A percentile compares a stretch with the other conserved stretches of the same genome.
phyloP scores from a whole-genome alignment of 1,284 basidiomycete genomes.

The Cutaneotrichosporon cyanovorans region DNA sequence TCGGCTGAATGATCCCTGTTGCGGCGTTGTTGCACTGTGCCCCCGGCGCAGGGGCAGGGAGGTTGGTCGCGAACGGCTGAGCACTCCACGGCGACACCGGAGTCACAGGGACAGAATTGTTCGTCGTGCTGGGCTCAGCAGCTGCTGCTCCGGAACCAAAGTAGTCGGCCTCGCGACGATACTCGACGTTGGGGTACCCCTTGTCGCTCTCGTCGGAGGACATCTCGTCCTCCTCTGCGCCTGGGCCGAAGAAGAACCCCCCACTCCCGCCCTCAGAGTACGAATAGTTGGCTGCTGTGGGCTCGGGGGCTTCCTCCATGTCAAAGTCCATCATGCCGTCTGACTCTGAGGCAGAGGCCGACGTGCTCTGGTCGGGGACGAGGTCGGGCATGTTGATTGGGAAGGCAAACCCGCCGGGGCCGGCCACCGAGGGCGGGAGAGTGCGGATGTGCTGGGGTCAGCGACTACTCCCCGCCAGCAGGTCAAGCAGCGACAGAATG shows the following conservation, averaged over 20 bases:
- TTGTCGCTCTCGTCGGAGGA: constrained; percentile 15
- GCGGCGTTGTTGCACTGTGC: too few species aligned
- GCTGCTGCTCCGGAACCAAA: constrained; percentile 17
- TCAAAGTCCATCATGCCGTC: constrained; percentile 31
- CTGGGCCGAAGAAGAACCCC: constrained; percentile 42
- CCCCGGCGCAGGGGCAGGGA: constrained; percentile 21
- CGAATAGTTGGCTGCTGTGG: constrained; percentile 11
- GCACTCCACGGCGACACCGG: constrained; percentile 17
- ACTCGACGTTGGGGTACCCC: constrained; percentile 11
- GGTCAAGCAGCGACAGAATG: too few species aligned
- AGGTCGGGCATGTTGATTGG: constrained; percentile 31
- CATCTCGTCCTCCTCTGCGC: constrained; percentile 40
- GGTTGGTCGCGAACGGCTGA: constrained; percentile 36
- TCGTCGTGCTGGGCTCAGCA: too few species aligned
- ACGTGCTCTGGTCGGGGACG: constrained; percentile 23
- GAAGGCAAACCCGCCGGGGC: constrained; percentile 10
- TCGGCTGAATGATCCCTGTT: constrained; percentile 36
- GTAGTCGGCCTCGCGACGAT: constrained; percentile 8
- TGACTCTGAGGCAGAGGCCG: constrained; percentile 12
- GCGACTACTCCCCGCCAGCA: too few species aligned
- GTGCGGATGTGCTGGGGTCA: constrained; percentile 13
- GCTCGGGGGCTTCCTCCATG: constrained; percentile 14
- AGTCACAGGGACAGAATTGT: too few species aligned
- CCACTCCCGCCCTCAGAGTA: constrained; percentile 30
- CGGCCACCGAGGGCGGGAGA: constrained; percentile 8